Evolutionary conservation across 2,329 filamentous ascomycete genomes (phyloP).

Genomic region (Macrophomina phaseolina): DNA sequence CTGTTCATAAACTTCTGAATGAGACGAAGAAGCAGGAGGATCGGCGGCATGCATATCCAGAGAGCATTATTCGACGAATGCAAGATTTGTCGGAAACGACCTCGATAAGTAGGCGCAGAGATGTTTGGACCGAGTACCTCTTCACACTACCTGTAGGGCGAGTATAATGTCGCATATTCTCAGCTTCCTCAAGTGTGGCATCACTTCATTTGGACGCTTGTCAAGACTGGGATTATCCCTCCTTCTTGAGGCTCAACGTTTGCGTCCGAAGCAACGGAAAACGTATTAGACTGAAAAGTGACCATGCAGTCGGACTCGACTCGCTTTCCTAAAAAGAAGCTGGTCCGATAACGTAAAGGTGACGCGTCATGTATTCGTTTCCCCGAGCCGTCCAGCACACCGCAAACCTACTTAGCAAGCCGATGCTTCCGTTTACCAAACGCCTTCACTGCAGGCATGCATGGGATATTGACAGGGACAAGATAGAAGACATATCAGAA

Average conservation of each 20-base stretch:
- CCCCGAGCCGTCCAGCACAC: not conserved
- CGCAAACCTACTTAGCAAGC: too few species aligned
- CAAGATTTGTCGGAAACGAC: not conserved
- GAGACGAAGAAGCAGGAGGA: not conserved
- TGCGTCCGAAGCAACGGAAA: too few species aligned
- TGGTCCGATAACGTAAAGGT: not conserved
- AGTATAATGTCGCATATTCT: too few species aligned
- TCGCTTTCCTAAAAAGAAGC: not conserved
- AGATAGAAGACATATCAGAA: not conserved
- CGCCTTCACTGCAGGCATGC: not conserved
- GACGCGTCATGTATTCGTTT: not conserved
- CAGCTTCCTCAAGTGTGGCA: too few species aligned
- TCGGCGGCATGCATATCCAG: constrained; percentile 7
- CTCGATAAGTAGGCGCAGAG: too few species aligned
- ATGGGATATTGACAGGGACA: not conserved
- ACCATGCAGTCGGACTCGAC: not conserved
- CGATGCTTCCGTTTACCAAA: not conserved
- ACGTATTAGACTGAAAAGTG: not conserved
- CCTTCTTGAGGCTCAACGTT: too few species aligned
- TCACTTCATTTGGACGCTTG: too few species aligned
- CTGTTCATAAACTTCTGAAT: not conserved
- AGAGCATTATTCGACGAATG: not conserved
- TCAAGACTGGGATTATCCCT: too few species aligned
- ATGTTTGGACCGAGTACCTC: too few species aligned
- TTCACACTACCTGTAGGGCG: too few species aligned